Conservation (phyloP, 768 basidiomycete species). For the Mycena floridula region DNA sequence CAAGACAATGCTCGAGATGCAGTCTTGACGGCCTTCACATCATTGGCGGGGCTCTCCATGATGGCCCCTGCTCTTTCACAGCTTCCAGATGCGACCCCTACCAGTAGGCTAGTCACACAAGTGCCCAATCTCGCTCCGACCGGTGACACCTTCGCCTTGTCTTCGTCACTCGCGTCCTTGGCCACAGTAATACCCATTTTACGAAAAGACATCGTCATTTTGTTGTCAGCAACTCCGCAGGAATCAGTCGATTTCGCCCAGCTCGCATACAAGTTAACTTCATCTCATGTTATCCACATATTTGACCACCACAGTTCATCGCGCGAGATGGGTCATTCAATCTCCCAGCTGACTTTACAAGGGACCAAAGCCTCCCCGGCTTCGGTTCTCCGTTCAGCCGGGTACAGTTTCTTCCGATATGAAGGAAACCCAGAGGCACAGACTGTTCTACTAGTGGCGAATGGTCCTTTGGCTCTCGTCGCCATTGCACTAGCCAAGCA, state of each 20-base stretch:
- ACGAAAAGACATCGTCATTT: constrained; percentile 59
- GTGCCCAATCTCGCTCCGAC: constrained; percentile 69
- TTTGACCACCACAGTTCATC: constrained; percentile 83
- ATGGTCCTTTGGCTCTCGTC: constrained; percentile 68
- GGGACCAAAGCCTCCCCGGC: constrained; percentile 27
- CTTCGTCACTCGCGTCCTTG: constrained; percentile 71
- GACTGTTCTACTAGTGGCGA: constrained; percentile 65
- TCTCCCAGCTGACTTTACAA: constrained; percentile 31
- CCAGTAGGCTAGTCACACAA: constrained; percentile 74
- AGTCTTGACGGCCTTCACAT: constrained; percentile 73
- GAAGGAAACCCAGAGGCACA: constrained; percentile 56
- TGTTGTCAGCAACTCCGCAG: constrained; percentile 81
- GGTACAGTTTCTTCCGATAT: constrained; percentile 78
- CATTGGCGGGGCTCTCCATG: constrained; percentile 73
- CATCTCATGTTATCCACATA: constrained; percentile 75
- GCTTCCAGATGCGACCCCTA: constrained; percentile 55
- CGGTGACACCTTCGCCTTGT: constrained; percentile 62
- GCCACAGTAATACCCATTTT: constrained; percentile 54
- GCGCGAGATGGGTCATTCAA: constrained; percentile 64
- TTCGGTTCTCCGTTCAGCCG: constrained; percentile 46
- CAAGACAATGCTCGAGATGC: constrained; percentile 53
- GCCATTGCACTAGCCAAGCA: constrained; percentile 44
- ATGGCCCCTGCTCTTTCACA: constrained; percentile 78
- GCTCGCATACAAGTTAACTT: constrained; percentile 64
- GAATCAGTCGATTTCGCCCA: constrained; percentile 75